Base-by-base conservation (phyloP, 306 rosid genomes). In the Luffa acutangula region DNA sequence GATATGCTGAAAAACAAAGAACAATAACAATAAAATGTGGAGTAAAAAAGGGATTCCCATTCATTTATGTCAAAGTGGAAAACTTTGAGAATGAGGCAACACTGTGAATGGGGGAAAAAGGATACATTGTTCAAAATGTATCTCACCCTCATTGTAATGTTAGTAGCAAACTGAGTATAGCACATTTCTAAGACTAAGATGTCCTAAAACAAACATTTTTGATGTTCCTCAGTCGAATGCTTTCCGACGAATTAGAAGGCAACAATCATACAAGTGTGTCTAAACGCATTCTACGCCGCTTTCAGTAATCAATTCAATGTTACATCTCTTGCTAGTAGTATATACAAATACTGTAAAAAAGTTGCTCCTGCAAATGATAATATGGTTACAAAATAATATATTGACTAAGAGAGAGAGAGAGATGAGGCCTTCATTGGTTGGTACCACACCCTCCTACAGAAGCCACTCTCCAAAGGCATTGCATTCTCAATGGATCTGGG, bases 311-410 rank as follows among this genome's bases (percentile, higher is more conserved):
- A 84, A 85, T 90, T 85, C 85, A 90, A 83, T 86, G 86, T 85
- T 91, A 90, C 97, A 89, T 74, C 78, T 74, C 80, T 91, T 79
- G 87, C 80, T 79, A 82, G 93, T 79, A 83, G 93, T 91, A 91
- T 90, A 81, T 89, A 90, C 97, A 90, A 36, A 75, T 18, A 49
- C 71, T 31, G 36, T 31, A 74, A 49, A 46, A 75, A 80, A 75
- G 83, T 25, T 46, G 85, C 60, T 60, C 51, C 78, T 51, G 46
- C 42, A 12, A 82, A 83, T 74, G 84, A 84, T 82, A 84, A 81
- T 79, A 85, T 71, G 84, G 86, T 81, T 87, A 89, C 92, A 92
- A 80, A 83, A 84, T 85, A 81, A 82, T 81, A 86, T 76, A 72
- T 34, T 7, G 20, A 78, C 77, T 79, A 76, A 71, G 67, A 65